Conservation (phyloP, 73 alveolate species). For the Paramecium octaurelia region DNA sequence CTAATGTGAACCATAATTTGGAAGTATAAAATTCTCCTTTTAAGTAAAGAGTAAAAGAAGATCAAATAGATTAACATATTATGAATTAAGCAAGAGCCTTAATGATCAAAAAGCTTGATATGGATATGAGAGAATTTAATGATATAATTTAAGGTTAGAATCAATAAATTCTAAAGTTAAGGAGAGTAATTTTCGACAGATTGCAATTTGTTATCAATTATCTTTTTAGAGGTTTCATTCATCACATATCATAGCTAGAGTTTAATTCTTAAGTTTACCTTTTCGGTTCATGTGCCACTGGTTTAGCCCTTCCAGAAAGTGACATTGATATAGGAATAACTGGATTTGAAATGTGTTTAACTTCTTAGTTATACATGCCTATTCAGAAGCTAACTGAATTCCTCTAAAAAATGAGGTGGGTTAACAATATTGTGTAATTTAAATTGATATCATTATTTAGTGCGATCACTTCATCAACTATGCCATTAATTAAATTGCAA, state of each 20-base stretch:
- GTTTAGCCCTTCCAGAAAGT: conserved; percentile 50
- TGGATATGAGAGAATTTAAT: conserved; percentile 47
- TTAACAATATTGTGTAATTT: background rate
- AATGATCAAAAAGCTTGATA: conserved; percentile 34
- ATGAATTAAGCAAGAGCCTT: background rate
- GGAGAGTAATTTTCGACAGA: background rate
- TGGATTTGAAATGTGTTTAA: conserved; percentile 52
- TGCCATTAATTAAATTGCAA: conserved; percentile 1
- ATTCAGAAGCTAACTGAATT: background rate
- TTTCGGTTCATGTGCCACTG: conserved; percentile 66
- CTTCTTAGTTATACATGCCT: background rate
- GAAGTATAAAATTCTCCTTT: background rate
- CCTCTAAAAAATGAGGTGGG: conserved; percentile 54
- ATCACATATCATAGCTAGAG: background rate
- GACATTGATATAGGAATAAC: conserved; percentile 63
- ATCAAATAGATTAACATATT: background rate
- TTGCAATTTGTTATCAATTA: background rate
- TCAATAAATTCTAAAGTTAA: background rate
- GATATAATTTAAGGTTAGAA: background rate
- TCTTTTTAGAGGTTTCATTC: background rate
- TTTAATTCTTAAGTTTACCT: background rate
- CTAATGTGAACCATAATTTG: background rate
- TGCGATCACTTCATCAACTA: background rate
- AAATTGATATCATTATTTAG: background rate
- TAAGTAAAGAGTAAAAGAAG: background rate